Evolutionary conservation across 2,329 filamentous ascomycete species (phyloP), one percentile per base, ranked within the genome.

Genomic region (Penicillium palitans): DNA sequence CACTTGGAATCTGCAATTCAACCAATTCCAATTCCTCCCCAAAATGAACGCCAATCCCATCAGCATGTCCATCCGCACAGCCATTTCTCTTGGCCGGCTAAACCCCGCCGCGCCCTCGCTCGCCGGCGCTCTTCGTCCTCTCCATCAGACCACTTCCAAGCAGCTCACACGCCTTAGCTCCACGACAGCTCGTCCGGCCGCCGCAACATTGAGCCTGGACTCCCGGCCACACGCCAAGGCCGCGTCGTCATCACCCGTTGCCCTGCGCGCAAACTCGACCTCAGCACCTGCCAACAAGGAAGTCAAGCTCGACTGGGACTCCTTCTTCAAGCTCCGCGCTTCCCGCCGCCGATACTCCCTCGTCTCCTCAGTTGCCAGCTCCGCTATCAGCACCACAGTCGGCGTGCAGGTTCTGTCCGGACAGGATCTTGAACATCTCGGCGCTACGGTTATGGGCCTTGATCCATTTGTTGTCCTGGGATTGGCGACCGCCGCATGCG

Each of bases 401-500:
- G 78, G 77, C 6, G 69, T 78, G 7, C 72, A 77, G 64, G 71
- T 90, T 35, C 83, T 96, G 46, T 85, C 88, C 3, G 83, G 84
- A 39, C 84, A 89, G 57, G 83, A 91, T 64, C 85, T 92, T 61
- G 92, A 96, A 51, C 64, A 68, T 10, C 62, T 78, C 77, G 84
- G 74, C 63, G 91, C 74, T 71, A 90, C 78, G 66, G 87, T 90
- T 70, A 84, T 96, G 62, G 91, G 93, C 1, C 82, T 97, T 57
- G 95, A 98, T 74, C 93, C 93, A 1, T 85, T 97, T 69, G 83
- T 97, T 68, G 88, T 92, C 27, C 82, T 97, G 65, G 93, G 91
- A 2, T 73, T 96, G 69, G 87, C 91, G 64, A 92, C 90, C 9
- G 79, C 93, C 61, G 86, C 87, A 15, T 91, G 87, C 64, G 86